Evolutionary conservation across 2,329 filamentous ascomycete species (phyloP).

Genomic region (Fusarium sacchari): DNA sequence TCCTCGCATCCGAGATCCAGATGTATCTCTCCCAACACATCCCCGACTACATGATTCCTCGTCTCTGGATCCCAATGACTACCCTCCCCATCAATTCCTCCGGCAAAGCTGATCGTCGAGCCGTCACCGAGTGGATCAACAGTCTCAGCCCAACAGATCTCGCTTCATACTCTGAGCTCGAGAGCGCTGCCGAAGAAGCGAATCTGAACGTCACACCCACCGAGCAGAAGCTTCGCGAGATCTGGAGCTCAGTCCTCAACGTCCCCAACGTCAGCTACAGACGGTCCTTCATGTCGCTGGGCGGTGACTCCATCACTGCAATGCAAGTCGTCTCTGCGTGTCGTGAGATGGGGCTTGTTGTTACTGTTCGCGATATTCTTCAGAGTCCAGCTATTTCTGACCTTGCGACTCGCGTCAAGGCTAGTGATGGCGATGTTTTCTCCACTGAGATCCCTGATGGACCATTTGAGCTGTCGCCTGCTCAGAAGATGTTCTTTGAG

Average conservation of each 20-base stretch:
- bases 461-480: not conserved
- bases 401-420: not conserved
- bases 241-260: not conserved
- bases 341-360: not conserved
- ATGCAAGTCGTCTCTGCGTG: slow-evolving; percentile 1
- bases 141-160: not conserved
- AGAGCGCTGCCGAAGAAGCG: not conserved
- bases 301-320: not conserved
- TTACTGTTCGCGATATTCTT: not conserved
- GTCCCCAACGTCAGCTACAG: not conserved
- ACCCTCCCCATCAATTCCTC: not conserved
- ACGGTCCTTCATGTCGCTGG: not conserved
- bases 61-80: slow-evolving; percentile 1
- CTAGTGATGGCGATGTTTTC: not conserved
- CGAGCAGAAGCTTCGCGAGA: not conserved
- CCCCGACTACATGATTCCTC: not conserved
- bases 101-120: not conserved
- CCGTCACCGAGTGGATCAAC: not conserved
- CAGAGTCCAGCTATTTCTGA: not conserved
- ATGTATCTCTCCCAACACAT: not conserved
- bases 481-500: not conserved
- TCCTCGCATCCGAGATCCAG: not conserved
- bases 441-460: not conserved
- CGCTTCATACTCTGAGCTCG: not conserved
- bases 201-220: not conserved